Base-by-base conservation (phyloP, 1,284 basidiomycete species). In the Trametes polyzona region DNA sequence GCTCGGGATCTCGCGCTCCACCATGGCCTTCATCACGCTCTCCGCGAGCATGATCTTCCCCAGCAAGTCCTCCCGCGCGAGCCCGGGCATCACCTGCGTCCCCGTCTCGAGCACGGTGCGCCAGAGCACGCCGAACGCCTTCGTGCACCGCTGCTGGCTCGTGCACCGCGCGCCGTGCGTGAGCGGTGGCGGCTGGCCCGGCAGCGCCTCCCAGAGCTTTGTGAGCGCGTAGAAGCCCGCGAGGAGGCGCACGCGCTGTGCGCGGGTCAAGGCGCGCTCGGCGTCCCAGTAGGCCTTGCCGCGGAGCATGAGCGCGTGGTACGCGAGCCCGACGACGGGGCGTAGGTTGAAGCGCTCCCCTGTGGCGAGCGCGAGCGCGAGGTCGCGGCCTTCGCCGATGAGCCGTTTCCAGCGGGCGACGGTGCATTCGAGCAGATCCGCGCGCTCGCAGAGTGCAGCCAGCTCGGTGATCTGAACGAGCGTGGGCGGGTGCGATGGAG, bases 391-490 rank as follows among this genome's bases (percentile, higher is more conserved):
- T n/a, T 77, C 76, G 39, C 68, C 62, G 21, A 78, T 74, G 48
- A 74, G 73, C n/a, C 73, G 69, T 63, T 73, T 78, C 77, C 77
- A 78, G 49, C 73, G 70, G 24, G 59, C 32, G 6, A 75, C 66
- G 0, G 74, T 70, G 3, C 69, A 69, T 1, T 79, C 76, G 23
- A 79, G 73, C 1, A 78, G 71, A 49, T 78, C 77, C 2, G 69
- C 67, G 23, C 76, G 73, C 54, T 79, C 78, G 63, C 77, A 78
- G 2, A 78, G 72, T 23, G 77, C 76, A 0, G 77, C 78, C 30
- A 78, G 73, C 64, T 78, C 78, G 1, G 77, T 78, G 53, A 78
- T 66, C 47, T 79, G 76, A 6, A 73, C 70, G 33, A 78, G 66
- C 7, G 71, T 71, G 0, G 71, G 71, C 10, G 61, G 58, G 41